These are phyloP conservation scores for Amylostereum areolatum DNA, from an alignment of 1,284 basidiomycete species.

Conservation along the genomic window DNA sequence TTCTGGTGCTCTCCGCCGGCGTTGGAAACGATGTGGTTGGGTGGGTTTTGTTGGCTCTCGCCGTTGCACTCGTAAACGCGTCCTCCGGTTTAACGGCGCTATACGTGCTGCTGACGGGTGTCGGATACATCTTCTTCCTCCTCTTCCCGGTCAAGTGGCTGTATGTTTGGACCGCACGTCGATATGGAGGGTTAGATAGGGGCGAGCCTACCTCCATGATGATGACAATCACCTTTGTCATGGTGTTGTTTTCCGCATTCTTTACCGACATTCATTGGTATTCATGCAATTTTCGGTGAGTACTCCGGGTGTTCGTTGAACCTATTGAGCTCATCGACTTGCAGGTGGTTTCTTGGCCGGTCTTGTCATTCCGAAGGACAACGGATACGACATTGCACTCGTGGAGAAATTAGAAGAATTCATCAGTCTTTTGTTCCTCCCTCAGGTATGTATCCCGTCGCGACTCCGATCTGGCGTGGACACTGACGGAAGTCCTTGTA, in stretches of 20 bases:
- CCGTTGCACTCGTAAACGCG: conserved; percentile 61
- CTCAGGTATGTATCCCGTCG: conserved; percentile 44
- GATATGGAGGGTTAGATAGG: conserved; percentile 71
- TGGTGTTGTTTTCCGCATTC: conserved; percentile 78
- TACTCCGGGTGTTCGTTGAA: background rate
- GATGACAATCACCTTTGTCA: conserved; percentile 74
- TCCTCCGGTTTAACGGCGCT: conserved; percentile 47
- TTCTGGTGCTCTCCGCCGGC: conserved; percentile 62
- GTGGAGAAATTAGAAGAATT: conserved; percentile 79
- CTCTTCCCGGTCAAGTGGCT: conserved; percentile 63
- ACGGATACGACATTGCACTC: conserved; percentile 75
- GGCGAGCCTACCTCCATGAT: conserved; percentile 72
- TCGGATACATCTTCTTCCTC: conserved; percentile 55
- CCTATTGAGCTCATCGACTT: background rate
- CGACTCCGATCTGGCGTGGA: too few relatives aligned
- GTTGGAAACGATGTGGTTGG: conserved; percentile 67
- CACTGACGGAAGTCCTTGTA: conserved; percentile 19
- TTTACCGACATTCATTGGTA: conserved; percentile 87
- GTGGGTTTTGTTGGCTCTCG: conserved; percentile 45
- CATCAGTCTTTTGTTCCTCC: conserved; percentile 72
- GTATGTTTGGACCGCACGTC: conserved; percentile 60
- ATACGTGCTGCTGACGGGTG: conserved; percentile 53
- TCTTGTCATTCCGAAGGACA: conserved; percentile 83
- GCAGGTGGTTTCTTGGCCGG: conserved; percentile 83
- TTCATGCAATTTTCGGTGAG: conserved; percentile 60